These are phyloP conservation scores for Xylaria sp. DNA, from an alignment of 2,329 filamentous ascomycete genomes.

Conservation along the genomic window DNA sequence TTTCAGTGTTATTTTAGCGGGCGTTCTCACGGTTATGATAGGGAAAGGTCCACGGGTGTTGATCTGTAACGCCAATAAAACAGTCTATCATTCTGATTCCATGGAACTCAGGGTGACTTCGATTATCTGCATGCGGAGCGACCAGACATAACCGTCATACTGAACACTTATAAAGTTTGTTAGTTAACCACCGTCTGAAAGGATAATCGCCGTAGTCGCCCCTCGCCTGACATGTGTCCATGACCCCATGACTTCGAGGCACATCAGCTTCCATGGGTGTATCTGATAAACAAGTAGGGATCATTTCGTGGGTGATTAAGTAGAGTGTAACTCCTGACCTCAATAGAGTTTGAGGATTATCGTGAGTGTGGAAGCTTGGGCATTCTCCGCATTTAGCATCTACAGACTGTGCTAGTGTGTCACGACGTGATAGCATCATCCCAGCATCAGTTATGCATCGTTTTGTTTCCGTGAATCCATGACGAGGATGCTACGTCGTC, in stretches of 20 bases:
- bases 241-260: slow-evolving; percentile 6
- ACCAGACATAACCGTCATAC: neutral
- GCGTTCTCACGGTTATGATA: neutral
- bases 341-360: slow-evolving; percentile 27
- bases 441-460: slow-evolving; percentile 10
- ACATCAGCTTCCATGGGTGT: neutral
- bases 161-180: neutral
- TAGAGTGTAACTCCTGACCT: neutral
- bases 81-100: neutral
- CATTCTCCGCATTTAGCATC: slow-evolving; percentile 4
- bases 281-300: neutral
- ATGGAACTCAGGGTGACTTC: neutral
- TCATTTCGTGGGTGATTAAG: neutral
- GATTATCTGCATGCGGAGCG: neutral
- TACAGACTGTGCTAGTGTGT: slow-evolving; percentile 11
- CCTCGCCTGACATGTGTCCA: slow-evolving; percentile 2
- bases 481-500: slow-evolving; percentile 29
- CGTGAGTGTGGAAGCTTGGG: neutral
- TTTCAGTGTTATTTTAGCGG: slow-evolving; percentile 1
- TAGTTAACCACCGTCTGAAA: neutral
- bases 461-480: slow-evolving; percentile 16
- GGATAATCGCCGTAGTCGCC: neutral
- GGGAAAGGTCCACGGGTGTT: neutral
- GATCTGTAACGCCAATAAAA: neutral
- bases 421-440: slow-evolving; percentile 29